Base-by-base conservation (phyloP, 1,284 basidiomycete genomes). In the Austroboletus novae-zelandiae region DNA sequence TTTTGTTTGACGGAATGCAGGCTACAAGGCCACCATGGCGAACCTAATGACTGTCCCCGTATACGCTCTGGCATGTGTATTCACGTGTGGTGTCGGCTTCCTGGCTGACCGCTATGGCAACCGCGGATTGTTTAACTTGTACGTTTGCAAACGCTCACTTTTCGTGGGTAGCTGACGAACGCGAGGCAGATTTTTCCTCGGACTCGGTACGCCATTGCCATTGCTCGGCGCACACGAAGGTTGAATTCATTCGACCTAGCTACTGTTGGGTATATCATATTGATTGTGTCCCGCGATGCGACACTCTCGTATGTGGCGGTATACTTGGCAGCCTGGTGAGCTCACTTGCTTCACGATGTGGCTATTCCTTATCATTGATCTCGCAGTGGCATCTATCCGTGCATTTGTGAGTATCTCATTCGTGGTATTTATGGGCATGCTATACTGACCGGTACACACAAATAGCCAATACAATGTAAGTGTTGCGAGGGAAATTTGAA, bases 21-120 rank as follows among this genome's bases (percentile, higher is more conserved):
- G 87, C 6, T 91, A 76, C 69, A 70, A 71, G 10, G 86, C 87
- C 8, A 87, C 86, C 1, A 74, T 74, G 2, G 87, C 88, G n/a
- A 89, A 91, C 66, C 72, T 90, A 25, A 68, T 89, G 47, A 83
- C 81, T 7, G 83, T 86, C 2, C 84, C 84, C 0, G 83, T 87
- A 17, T 88, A 88, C 58, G 75, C 75, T 15, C 73, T 79, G 37
- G 87, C 86, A 5, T 84, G 86, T 60, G 69, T 83, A 29, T 66
- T 80, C 41, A 89, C 86, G 7, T 84, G 85, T 56, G 48, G 67
- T 1, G 79, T 88, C 23, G 85, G 84, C 4, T 84, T 78, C 64
- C 47, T 73, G 18, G 84, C 84, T 1, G 86, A 89, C 64, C 71
- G 78, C 37, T 74, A 76, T 50, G 81, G 83, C 18, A 71, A 74